Evolutionary conservation across 2,329 filamentous ascomycete genomes (phyloP), one percentile per base, ranked within the genome.

Genomic region (Sarocladium oryzae): DNA sequence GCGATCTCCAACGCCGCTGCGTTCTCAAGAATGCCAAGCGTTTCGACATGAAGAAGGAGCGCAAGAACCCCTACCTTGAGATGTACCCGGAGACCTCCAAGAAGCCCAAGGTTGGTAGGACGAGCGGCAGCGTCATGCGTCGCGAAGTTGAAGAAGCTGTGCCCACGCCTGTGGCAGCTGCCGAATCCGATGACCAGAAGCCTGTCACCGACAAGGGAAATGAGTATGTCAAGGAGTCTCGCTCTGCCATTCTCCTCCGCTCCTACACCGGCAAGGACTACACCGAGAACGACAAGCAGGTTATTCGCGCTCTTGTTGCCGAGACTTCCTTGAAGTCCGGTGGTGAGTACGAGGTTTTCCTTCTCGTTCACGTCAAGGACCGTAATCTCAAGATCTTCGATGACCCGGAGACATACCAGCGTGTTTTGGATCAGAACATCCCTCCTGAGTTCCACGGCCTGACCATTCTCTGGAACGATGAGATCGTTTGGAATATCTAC

Each of bases 361-460:
- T 95, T 26, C 76, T 95, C 23, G 79, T 95, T 13, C 88, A 95
- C 55, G 84, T 90, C 66, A 89, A 87, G 64, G 81, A 86, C 51
- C 69, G 74, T 45, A 69, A 71, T 3, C 67, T 74, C 13, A 71
- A 76, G 20, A 81, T 87, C 41, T 85, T 79, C 67, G 74, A 77
- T n/a, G 74, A 81, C 57, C 66, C 76, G 10, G 69, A 73, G 24
- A 72, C 77, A 2, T 86, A 89, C 60, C 70, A 81, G 30, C 68
- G 74, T 20, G 74, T 84, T 2, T 71, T 90, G 4, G 66, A 76
- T 16, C 74, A 80, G 46, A 78, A 79, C 52, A 79, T 91, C 1
- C 87, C 88, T 0, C 63, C 72, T 20, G 87, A 92, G 63, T 85
- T 91, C 50, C 75, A 78, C 53, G 77, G 79, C 54, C 88, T 90